phyloP scores from a whole-genome alignment of 257 asterid species.

The Asclepias syriaca region DNA sequence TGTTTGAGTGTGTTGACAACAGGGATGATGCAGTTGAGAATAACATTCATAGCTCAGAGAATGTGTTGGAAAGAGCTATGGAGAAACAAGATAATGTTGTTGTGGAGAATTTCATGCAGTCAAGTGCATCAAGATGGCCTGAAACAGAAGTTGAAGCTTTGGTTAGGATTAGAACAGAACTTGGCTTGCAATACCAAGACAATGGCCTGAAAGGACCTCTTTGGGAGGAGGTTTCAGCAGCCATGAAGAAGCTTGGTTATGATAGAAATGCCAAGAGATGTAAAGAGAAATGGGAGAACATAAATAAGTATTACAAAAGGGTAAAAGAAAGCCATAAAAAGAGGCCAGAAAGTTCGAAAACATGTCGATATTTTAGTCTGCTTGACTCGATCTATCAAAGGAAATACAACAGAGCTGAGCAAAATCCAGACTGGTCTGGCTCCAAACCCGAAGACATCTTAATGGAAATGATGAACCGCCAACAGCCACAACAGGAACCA shows the following conservation, averaged over 20 bases:
- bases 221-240: slow-evolving; percentile 69
- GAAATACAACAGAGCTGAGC: slow-evolving; percentile 34
- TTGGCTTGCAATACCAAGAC: slow-evolving; percentile 49
- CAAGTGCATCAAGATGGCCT: slow-evolving; percentile 71
- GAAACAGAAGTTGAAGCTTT: slow-evolving; percentile 70
- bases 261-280: slow-evolving; percentile 70
- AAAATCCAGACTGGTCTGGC: slow-evolving; percentile 29
- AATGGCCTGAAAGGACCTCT: slow-evolving; percentile 60
- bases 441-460: slow-evolving; percentile 54
- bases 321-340: slow-evolving; percentile 61
- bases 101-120: slow-evolving; percentile 32
- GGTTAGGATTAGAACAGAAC: slow-evolving; percentile 52
- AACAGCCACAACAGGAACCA: slow-evolving; percentile 31
- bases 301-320: slow-evolving; percentile 71
- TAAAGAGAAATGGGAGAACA: slow-evolving; percentile 88
- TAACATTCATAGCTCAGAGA: slow-evolving; percentile 21
- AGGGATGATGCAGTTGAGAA: slow-evolving; percentile 21
- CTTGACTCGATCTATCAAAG: slow-evolving; percentile 59
- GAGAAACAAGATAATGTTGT: slow-evolving; percentile 34
- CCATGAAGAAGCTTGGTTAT: slow-evolving; percentile 66
- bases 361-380: slow-evolving; percentile 64
- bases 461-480: slow-evolving; percentile 59
- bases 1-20: slow-evolving; percentile 15
- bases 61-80: slow-evolving; percentile 21
- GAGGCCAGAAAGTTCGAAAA: slow-evolving; percentile 59